Percentiles rank a stretch among this genome's conserved stretches.
These are phyloP conservation scores for Malus orientalis DNA, from an alignment of 306 rosid species.

Conservation along the genomic window DNA sequence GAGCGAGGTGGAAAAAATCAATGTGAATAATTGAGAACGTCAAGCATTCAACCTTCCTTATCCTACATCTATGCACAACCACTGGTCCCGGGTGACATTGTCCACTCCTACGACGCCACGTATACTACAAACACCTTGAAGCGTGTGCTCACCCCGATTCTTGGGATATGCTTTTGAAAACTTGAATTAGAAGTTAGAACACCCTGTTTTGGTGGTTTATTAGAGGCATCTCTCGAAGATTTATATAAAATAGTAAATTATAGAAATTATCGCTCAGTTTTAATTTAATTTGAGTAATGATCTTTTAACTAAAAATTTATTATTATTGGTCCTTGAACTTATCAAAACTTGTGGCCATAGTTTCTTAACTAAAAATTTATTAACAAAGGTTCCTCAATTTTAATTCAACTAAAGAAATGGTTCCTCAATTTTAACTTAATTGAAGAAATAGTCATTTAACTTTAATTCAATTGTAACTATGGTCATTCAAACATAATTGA, in stretches of 20 bases:
- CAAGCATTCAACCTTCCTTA: constrained; percentile 26
- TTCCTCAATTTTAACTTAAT: no score
- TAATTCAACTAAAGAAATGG: no score
- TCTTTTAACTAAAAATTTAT: no score
- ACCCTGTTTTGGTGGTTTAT: not conserved
- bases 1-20: not conserved
- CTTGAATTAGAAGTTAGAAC: not conserved
- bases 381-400: no score
- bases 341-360: fast-evolving
- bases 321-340: fast-evolving
- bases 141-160: constrained; percentile 7
- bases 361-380: no score
- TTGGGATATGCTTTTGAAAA: not conserved
- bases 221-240: not conserved
- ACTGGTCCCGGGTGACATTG: constrained; percentile 11
- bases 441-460: no score
- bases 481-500: no score
- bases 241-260: no score
- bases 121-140: not conserved
- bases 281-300: no score
- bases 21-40: constrained; percentile 25
- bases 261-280: no score
- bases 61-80: constrained; percentile 18
- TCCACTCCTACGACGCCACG: constrained; percentile 14
- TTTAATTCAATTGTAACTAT: no score